These are phyloP conservation scores for Luffa acutangula DNA, from an alignment of 306 rosid species.

Conservation along the genomic window DNA sequence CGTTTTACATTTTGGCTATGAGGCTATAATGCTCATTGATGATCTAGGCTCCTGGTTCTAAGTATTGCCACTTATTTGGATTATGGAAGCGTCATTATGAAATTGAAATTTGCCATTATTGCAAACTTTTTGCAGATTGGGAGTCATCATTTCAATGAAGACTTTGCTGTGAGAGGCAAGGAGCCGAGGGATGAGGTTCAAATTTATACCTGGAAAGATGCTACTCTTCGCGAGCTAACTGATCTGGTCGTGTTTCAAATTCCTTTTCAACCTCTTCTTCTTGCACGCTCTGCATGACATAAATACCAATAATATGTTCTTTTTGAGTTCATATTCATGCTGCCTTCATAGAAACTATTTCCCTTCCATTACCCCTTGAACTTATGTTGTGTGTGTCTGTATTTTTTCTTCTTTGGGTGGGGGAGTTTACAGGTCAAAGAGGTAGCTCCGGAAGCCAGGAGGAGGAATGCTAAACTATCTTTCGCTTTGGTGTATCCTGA, in stretches of 20 bases:
- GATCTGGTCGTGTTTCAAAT: constrained; percentile 43
- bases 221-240: constrained; percentile 82
- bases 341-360: not conserved
- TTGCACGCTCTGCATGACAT: not conserved
- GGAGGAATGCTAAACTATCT: constrained; percentile 77
- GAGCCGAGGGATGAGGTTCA: constrained; percentile 95
- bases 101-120: not conserved
- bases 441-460: constrained; percentile 82
- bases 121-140: constrained; percentile 37
- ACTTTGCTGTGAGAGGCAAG: constrained; percentile 83
- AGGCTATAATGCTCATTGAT: not conserved
- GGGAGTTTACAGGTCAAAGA: constrained; percentile 57
- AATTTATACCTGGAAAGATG: constrained; percentile 98
- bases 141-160: constrained; percentile 58
- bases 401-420: not conserved
- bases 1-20: not conserved
- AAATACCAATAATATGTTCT: not conserved
- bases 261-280: constrained; percentile 1
- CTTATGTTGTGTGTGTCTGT: constrained; percentile 11
- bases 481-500: constrained; percentile 94
- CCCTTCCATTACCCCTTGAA: not conserved
- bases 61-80: not conserved
- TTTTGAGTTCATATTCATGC: not conserved
- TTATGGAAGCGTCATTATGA: not conserved
- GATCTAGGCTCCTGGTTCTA: not conserved